Conservation (phyloP, 805 yeast genomes). For the Ogataea parapolymorpha region DNA sequence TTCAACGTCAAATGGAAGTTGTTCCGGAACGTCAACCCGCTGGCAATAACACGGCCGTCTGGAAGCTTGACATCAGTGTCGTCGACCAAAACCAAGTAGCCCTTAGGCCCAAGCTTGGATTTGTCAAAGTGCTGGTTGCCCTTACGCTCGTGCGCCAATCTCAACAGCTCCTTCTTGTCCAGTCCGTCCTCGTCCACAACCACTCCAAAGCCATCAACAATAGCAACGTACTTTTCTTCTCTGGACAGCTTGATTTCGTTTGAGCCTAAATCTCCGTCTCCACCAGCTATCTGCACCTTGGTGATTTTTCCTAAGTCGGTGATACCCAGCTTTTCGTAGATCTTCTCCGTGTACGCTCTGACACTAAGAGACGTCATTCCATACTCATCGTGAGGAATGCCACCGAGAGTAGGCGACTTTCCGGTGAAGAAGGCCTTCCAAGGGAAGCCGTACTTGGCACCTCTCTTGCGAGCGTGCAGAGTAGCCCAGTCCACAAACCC, state of each 20-base stretch:
- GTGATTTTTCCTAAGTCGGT: constrained; percentile 52
- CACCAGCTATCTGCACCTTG: constrained; percentile 97
- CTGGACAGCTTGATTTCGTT: constrained; percentile 88
- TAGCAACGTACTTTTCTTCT: constrained; percentile 78
- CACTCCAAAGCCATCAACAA: constrained; percentile 96
- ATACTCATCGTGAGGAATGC: constrained; percentile 96
- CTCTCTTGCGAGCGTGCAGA: constrained; percentile 82
- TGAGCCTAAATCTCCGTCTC: constrained; percentile 97
- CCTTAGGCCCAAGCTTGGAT: constrained; percentile 63
- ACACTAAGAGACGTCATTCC: constrained; percentile 98
- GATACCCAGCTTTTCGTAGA: constrained; percentile 73
- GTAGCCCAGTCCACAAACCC: constrained; percentile 97
- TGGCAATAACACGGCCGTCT: constrained; percentile 66
- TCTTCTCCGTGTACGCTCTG: constrained; percentile 83
- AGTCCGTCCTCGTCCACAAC: constrained; percentile 89
- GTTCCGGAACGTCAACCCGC: constrained; percentile 89
- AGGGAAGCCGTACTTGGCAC: constrained; percentile 72
- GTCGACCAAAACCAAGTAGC: constrained; percentile 82
- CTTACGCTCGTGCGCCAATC: constrained; percentile 73
- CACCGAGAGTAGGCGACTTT: constrained; percentile 86
- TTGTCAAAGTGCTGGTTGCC: constrained; percentile 71
- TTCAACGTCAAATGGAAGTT: constrained; percentile 75
- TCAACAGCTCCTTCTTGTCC: constrained; percentile 70
- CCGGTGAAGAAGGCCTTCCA: constrained; percentile 99
- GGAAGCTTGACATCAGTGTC: constrained; percentile 80